Base-by-base conservation (phyloP, 805 yeast species). In the Candida nitratophila region DNA sequence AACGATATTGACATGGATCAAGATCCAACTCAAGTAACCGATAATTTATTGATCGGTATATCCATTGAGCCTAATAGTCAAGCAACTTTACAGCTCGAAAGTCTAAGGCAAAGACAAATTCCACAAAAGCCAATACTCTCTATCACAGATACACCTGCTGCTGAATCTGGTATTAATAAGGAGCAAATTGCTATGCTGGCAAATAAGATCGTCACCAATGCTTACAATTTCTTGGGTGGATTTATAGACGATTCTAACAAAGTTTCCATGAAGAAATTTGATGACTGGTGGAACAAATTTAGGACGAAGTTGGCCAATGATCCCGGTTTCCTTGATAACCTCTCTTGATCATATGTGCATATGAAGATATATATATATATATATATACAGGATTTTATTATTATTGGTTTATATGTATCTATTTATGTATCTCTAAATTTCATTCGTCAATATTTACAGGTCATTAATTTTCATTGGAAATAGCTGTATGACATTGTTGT, bases 221-320 rank as follows among this genome's bases (percentile, higher is more conserved):
- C 97, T 1, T 93, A 91, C 65, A 90, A 93, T 59, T 93, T 77
- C 59, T 64, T 91, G 40, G 80, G 95, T 2, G 86, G 97, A n/a
- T 91, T 90, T 59, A 75, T 88, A 8, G 96, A 88, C 56, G 60
- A 68, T 5, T 70, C 76, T 20, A 95, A 96, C 2, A 86, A 80
- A 52, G 96, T 91, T 3, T 84, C 90, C 3, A 86, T 91, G 57
- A 86, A 83, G 56, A 84, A 80, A 37, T 91, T 91, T 55, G 95
- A 91, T 59, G 83, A 76, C 35, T 91, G 99, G 99, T 87, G 99
- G 99, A 81, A 75, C 50, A 90, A 88, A 63, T 91, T 93, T 65
- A 86, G 77, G 60, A 64, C 76, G 7, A 82, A 84, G 56, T 55
- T 93, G 47, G 73, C 77, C 11, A 85, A 83, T 48, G 95, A 91